Percentiles rank a stretch among this genome's conserved stretches.
Evolutionary conservation across 1,284 basidiomycete genomes (phyloP).

Genomic region (Sporisorium iseilematis-ciliati): DNA sequence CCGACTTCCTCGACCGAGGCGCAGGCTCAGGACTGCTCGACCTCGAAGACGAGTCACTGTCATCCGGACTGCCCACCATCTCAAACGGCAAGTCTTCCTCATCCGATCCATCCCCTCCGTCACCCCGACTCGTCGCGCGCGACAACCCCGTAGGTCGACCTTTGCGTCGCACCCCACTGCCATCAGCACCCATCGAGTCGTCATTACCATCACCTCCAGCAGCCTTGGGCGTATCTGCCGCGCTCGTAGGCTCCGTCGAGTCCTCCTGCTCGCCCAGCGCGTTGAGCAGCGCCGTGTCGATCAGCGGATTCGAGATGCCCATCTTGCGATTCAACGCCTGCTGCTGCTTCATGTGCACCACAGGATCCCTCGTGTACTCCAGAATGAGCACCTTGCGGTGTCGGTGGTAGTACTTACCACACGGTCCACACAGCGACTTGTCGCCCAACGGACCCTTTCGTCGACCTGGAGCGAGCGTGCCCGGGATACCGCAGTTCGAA

Average conservation of each 20-base stretch:
- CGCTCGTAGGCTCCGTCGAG: conserved; percentile 46
- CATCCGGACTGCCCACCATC: conserved; percentile 63
- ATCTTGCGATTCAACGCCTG: conserved; percentile 44
- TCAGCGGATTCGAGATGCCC: conserved; percentile 43
- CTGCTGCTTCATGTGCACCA: conserved; percentile 57
- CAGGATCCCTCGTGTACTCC: conserved; percentile 63
- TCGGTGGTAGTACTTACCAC: conserved; percentile 77
- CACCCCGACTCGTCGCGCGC: conserved; percentile 18
- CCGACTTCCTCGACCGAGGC: conserved; percentile 38
- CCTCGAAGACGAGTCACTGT: conserved; percentile 50
- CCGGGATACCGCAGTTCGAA: conserved; percentile 68
- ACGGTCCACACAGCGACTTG: conserved; percentile 89
- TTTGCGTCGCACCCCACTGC: conserved; percentile 21
- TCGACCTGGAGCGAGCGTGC: conserved; percentile 54
- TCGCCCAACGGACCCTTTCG: conserved; percentile 87
- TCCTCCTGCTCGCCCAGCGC: conserved; percentile 43
- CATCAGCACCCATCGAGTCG: conserved; percentile 13
- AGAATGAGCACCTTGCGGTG: conserved; percentile 61
- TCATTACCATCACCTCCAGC: conserved; percentile 18
- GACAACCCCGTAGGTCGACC: conserved; percentile 29
- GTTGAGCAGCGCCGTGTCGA: conserved; percentile 46
- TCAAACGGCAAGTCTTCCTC: conserved; percentile 62
- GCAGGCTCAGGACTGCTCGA: conserved; percentile 46
- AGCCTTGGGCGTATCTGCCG: conserved; percentile 50
- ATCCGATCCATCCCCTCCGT: conserved; percentile 31